Conservation (phyloP, 768 basidiomycete species). For the Collybiopsis confluens region DNA sequence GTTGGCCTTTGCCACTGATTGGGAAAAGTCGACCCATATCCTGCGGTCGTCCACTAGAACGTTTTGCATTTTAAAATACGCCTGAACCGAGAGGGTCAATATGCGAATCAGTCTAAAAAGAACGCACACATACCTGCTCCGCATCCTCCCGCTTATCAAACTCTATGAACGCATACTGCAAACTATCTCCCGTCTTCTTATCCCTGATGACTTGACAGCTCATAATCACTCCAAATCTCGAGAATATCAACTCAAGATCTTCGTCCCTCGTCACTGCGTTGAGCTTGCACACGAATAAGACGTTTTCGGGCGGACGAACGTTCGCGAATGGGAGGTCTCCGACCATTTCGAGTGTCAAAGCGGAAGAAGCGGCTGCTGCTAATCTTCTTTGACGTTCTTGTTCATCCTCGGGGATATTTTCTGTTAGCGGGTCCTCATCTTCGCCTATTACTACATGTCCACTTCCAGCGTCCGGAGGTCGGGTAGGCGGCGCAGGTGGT, state of each 20-base stretch:
- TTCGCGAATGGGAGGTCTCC: conserved; percentile 98
- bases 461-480: conserved; percentile 79
- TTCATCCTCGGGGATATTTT: conserved; percentile 78
- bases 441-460: conserved; percentile 71
- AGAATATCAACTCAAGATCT: conserved; percentile 96
- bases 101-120: not conserved
- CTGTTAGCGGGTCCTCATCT: conserved; percentile 82
- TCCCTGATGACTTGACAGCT: conserved; percentile 97
- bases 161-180: conserved; percentile 99
- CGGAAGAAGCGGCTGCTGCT: conserved; percentile 88
- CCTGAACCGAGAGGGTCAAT: conserved; percentile 40
- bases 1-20: conserved; percentile 90
- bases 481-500: conserved; percentile 75
- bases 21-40: conserved; percentile 99
- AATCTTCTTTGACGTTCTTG: conserved; percentile 77
- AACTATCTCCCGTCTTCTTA: conserved; percentile 90
- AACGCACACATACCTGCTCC: conserved; percentile 64
- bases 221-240: conserved; percentile 91
- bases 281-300: conserved; percentile 97
- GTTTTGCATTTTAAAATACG: conserved; percentile 99
- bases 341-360: conserved; percentile 98
- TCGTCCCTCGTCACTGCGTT: conserved; percentile 95
- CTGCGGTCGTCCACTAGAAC: conserved; percentile 95
- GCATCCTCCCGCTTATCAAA: conserved; percentile 93
- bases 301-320: conserved; percentile 96